Percentiles rank a stretch among this genome's conserved stretches.
Evolutionary conservation across 371 early-diverging fungal genomes (phyloP).

Genomic region (Circinella minor): DNA sequence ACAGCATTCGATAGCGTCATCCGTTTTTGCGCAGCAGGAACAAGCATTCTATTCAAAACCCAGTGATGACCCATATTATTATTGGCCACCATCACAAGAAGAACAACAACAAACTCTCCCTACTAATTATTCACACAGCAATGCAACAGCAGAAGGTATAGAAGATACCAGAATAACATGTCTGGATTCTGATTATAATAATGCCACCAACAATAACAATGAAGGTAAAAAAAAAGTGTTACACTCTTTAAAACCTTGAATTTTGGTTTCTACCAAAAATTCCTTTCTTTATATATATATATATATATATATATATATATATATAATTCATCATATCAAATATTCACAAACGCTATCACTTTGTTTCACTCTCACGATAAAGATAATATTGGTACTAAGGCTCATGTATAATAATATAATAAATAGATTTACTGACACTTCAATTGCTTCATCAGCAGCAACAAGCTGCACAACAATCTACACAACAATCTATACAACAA

Average conservation of each 20-base stretch:
- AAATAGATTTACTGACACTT: conserved; percentile 1
- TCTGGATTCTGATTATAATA: not conserved
- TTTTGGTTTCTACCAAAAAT: not conserved
- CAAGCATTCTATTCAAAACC: not conserved
- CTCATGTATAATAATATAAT: not conserved
- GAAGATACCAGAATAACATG: not conserved
- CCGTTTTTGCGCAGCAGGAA: not conserved
- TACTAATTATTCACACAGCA: not conserved
- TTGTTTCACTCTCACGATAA: too few relatives aligned
- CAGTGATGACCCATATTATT: not conserved
- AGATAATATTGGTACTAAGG: not conserved
- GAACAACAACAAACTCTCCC: not conserved
- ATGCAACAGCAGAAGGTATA: not conserved
- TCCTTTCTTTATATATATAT: too few relatives aligned
- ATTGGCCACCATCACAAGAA: conserved; percentile 2
- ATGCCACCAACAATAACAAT: not conserved
- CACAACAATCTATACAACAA: not conserved
- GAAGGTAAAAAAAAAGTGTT: not conserved
- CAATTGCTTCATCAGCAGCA: conserved; percentile 9
- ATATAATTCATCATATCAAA: too few relatives aligned
- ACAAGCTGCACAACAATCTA: not conserved
- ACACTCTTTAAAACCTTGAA: not conserved
- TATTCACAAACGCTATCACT: too few relatives aligned
- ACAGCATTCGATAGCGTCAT: too few relatives aligned
- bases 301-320: too few relatives aligned